Percentiles rank a stretch among this genome's conserved stretches.
Evolutionary conservation across 441 rosid species (phyloP).

Genomic region (Gossypium davidsonii): DNA sequence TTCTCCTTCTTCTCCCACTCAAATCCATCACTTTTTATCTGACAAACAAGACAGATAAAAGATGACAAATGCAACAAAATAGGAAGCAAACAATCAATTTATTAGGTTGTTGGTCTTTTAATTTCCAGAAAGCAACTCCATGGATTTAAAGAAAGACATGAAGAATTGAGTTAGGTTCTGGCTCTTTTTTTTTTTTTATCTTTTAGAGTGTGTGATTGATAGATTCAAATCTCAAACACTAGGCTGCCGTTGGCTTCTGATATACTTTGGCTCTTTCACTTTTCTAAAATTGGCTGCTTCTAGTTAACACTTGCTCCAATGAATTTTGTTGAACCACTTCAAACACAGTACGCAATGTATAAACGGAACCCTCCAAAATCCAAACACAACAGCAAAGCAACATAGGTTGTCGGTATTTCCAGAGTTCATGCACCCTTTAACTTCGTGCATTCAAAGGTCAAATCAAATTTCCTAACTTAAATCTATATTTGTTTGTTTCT

Average conservation of each 20-base stretch:
- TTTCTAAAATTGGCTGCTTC: not conserved
- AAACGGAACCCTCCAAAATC: constrained; percentile 3
- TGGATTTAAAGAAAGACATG: not conserved
- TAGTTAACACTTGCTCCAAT: not conserved
- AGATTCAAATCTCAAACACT: not conserved
- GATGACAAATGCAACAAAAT: not conserved
- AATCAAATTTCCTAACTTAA: not conserved
- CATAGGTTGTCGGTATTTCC: not conserved
- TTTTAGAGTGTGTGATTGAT: not conserved
- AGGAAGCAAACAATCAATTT: not conserved
- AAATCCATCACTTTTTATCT: no score
- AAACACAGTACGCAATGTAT: not conserved
- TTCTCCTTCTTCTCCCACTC: not conserved
- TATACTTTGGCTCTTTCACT: not conserved
- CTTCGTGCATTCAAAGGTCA: not conserved
- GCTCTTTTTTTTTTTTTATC: not conserved
- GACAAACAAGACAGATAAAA: not conserved
- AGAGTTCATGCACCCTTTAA: not conserved
- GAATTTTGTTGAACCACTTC: not conserved
- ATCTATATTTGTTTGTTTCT: constrained; percentile 1
- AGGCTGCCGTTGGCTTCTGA: not conserved
- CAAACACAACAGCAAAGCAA: not conserved
- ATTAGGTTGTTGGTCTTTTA: not conserved
- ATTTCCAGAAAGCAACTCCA: not conserved
- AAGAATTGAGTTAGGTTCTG: not conserved